phyloP scores from a whole-genome alignment of 2,329 filamentous ascomycete species.

The Didymella sp. region DNA sequence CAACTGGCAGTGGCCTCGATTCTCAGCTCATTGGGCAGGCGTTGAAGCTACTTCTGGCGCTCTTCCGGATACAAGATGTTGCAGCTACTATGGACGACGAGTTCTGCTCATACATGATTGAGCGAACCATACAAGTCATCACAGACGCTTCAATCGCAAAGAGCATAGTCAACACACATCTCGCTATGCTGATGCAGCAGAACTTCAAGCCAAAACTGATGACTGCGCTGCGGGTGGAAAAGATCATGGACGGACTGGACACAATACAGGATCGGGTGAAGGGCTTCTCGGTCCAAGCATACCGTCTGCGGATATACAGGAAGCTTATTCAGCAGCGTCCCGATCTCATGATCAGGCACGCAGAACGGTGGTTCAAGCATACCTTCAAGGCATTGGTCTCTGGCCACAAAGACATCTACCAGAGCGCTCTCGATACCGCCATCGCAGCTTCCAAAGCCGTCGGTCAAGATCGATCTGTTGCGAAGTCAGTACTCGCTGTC shows the following conservation, averaged over 20 bases:
- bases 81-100: slow-evolving; percentile 75
- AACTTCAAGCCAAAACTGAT: slow-evolving; percentile 78
- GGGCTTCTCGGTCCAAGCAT: slow-evolving; percentile 81
- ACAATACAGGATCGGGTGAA: slow-evolving; percentile 74
- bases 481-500: slow-evolving; percentile 70
- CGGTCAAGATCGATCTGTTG: slow-evolving; percentile 71
- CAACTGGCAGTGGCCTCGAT: slow-evolving; percentile 64
- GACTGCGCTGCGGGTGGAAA: slow-evolving; percentile 72
- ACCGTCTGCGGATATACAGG: slow-evolving; percentile 79
- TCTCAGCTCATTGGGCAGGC: slow-evolving; percentile 77
- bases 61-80: slow-evolving; percentile 77
- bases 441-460: slow-evolving; percentile 72
- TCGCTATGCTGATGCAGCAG: slow-evolving; percentile 81
- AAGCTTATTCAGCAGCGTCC: slow-evolving; percentile 76
- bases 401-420: slow-evolving; percentile 75
- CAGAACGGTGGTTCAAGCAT: slow-evolving; percentile 80
- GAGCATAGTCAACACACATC: slow-evolving; percentile 76
- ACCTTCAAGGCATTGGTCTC: slow-evolving; percentile 84
- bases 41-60: slow-evolving; percentile 75
- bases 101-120: slow-evolving; percentile 79
- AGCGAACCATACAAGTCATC: slow-evolving; percentile 78
- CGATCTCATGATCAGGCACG: slow-evolving; percentile 71
- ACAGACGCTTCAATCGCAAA: slow-evolving; percentile 75
- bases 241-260: slow-evolving; percentile 73
- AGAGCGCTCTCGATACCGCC: slow-evolving; percentile 76